Conservation (phyloP, 768 basidiomycete species). For the Suillus americanus region DNA sequence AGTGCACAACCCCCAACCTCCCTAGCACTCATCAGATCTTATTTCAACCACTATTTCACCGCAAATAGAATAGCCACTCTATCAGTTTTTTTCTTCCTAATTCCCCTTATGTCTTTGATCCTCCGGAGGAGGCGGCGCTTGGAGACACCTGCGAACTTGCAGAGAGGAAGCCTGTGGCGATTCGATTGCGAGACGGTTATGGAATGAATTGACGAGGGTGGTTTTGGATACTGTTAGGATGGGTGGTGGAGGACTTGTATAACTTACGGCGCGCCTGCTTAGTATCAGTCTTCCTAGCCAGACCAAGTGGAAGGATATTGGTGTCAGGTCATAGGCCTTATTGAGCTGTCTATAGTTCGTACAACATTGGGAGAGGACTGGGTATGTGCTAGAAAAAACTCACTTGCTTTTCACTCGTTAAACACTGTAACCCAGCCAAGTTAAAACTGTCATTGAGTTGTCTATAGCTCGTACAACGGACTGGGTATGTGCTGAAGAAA, state of each 20-base stretch:
- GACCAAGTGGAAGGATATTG: too few species aligned
- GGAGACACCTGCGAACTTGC: conserved; percentile 44
- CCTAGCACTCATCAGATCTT: conserved; percentile 47
- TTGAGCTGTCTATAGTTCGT: conserved; percentile 55
- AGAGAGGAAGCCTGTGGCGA: conserved; percentile 41
- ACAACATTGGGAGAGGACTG: conserved; percentile 85
- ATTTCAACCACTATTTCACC: conserved; percentile 48
- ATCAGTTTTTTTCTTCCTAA: conserved; percentile 37
- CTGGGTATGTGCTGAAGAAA: conserved; percentile 53
- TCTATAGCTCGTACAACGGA: conserved; percentile 67
- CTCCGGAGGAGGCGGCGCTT: conserved; percentile 48
- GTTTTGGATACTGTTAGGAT: conserved; percentile 69
- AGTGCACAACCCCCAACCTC: conserved; percentile 20
- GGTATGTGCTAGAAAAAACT: conserved; percentile 44
- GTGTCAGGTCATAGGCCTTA: not conserved
- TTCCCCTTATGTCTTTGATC: conserved; percentile 45
- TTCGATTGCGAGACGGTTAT: conserved; percentile 41
- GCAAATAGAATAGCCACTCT: conserved; percentile 48
- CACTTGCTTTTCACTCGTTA: not conserved
- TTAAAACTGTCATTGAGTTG: conserved; percentile 59
- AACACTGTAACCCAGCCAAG: conserved; percentile 59
- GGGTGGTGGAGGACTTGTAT: conserved; percentile 80
- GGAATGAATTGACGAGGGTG: conserved; percentile 53
- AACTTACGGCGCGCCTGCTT: conserved; percentile 8
- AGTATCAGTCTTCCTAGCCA: not conserved